phyloP scores from a whole-genome alignment of 2,329 filamentous ascomycete genomes.

The Falciphora oryzae region DNA sequence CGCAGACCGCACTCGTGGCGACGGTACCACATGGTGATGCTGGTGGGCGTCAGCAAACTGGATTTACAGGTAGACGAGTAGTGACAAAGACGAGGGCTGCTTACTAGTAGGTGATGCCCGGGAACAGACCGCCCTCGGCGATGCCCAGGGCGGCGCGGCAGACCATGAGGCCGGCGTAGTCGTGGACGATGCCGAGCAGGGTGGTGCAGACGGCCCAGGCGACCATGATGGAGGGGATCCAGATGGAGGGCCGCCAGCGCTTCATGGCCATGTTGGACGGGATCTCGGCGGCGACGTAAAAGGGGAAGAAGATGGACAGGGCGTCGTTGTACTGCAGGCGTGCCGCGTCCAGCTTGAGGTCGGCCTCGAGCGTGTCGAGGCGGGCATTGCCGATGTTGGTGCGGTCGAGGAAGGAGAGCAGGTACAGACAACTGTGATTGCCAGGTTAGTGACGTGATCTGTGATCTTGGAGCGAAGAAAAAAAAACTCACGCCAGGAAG shows the following conservation, averaged over 20 bases:
- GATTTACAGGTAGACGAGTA: too few relatives aligned
- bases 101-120: constrained; percentile 43
- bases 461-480: not conserved
- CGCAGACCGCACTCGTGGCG: constrained; percentile 50
- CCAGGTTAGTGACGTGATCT: not conserved
- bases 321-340: constrained; percentile 66
- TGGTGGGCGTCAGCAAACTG: not conserved
- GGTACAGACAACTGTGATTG: constrained; percentile 33
- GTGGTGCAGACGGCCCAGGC: constrained; percentile 46
- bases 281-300: constrained; percentile 63
- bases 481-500: constrained; percentile 2
- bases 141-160: constrained; percentile 56
- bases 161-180: constrained; percentile 39
- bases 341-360: constrained; percentile 44
- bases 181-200: constrained; percentile 46
- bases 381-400: constrained; percentile 51
- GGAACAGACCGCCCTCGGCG: constrained; percentile 62
- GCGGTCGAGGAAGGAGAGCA: constrained; percentile 64
- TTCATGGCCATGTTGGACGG: constrained; percentile 76
- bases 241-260: constrained; percentile 64
- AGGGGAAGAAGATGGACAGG: constrained; percentile 71
- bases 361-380: constrained; percentile 50
- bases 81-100: not conserved
- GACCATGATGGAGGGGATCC: constrained; percentile 72
- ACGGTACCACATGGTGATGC: constrained; percentile 52